These are phyloP conservation scores for Emmonsiellopsis sp. DNA, from an alignment of 2,329 filamentous ascomycete genomes.

Conservation along the genomic window DNA sequence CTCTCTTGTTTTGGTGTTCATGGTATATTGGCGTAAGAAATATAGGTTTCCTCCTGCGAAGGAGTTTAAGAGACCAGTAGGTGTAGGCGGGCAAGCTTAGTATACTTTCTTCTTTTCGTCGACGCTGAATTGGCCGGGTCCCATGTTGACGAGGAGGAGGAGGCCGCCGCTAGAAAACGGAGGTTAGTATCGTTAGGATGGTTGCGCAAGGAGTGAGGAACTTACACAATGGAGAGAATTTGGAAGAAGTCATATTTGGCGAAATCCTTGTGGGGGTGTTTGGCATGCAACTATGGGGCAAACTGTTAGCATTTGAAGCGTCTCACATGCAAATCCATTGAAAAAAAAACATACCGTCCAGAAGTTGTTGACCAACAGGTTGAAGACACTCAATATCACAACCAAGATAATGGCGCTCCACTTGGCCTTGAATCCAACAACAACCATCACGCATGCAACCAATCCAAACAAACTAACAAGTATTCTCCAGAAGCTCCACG, in stretches of 20 bases:
- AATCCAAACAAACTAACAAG: constrained; percentile 76
- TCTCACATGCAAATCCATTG: background rate
- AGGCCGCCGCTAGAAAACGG: constrained; percentile 61
- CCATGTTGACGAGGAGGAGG: constrained; percentile 94
- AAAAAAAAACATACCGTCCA: constrained; percentile 69
- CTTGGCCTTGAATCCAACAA: constrained; percentile 99
- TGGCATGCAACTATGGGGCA: constrained; percentile 67
- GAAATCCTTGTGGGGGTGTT: constrained; percentile 99
- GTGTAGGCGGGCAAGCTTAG: constrained; percentile 36
- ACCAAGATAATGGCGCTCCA: constrained; percentile 94
- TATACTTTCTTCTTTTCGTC: constrained; percentile 99
- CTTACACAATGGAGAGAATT: constrained; percentile 90
- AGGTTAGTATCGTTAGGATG: constrained; percentile 8
- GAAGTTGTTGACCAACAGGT: constrained; percentile 97
- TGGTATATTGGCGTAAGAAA: no score
- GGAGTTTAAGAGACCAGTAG: background rate
- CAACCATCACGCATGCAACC: constrained; percentile 93
- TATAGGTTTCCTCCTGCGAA: no score
- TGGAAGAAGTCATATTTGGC: constrained; percentile 99
- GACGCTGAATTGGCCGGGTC: constrained; percentile 92
- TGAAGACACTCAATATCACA: constrained; percentile 91
- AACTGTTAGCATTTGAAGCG: background rate
- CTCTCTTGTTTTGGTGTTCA: no score
- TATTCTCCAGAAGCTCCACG: constrained; percentile 85
- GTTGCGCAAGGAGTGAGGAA: constrained; percentile 10